Conservation (phyloP, 2,329 filamentous ascomycete species). For the Sordariomycetes sp. region DNA sequence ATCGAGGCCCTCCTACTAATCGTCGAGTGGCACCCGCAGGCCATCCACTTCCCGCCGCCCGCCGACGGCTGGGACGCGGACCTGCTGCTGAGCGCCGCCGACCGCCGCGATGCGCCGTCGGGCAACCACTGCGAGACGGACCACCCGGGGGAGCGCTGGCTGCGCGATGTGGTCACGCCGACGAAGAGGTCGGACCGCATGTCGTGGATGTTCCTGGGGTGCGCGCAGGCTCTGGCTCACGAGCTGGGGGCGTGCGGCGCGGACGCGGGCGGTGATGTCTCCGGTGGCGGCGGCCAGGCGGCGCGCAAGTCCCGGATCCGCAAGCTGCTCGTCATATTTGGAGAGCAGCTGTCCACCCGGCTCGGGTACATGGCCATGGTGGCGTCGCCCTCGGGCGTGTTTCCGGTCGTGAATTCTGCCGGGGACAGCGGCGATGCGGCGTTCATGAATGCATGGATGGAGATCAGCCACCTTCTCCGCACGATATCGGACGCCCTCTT, state of each 20-base stretch:
- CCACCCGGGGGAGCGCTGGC: neutral
- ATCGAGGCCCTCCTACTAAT: neutral
- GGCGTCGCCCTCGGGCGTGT: neutral
- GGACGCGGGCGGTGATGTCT: neutral
- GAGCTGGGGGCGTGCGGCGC: neutral
- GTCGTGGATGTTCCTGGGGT: neutral
- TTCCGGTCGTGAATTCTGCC: neutral
- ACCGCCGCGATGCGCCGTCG: neutral
- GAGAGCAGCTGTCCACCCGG: neutral
- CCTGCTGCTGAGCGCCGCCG: neutral
- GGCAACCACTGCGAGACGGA: neutral
- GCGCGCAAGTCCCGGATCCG: neutral
- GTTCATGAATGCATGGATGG: neutral
- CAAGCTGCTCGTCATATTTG: neutral
- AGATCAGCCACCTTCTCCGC: neutral
- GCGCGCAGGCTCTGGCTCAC: neutral
- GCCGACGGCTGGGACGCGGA: neutral
- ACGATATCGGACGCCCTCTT: neutral
- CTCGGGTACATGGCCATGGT: neutral
- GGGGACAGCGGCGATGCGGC: neutral
- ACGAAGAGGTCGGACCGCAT: neutral
- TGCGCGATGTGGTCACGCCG: neutral
- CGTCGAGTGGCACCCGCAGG: neutral
- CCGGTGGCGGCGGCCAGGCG: neutral
- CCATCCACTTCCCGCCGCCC: neutral